Percentiles rank a stretch among this genome's conserved stretches.
Evolutionary conservation across 2,329 filamentous ascomycete species (phyloP).

Genomic region (Dactylellina drechsleri): DNA sequence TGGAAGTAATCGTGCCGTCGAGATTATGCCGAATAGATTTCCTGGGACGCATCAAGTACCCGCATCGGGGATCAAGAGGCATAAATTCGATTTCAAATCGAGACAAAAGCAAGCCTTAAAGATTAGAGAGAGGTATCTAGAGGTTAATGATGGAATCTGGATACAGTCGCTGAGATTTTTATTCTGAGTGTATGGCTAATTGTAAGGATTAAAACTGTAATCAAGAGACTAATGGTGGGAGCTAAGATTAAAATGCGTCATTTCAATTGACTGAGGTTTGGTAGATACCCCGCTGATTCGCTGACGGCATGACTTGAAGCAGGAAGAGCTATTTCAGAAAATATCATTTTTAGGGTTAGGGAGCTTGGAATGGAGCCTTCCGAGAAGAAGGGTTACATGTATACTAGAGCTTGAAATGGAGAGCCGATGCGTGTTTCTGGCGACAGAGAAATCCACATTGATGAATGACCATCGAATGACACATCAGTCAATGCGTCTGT

Average conservation of each 20-base stretch:
- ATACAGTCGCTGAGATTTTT: constrained; percentile 17
- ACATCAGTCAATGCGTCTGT: too few species aligned
- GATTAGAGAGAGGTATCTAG: constrained; percentile 31
- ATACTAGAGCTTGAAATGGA: too few species aligned
- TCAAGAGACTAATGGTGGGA: constrained; percentile 15
- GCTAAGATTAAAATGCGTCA: background rate
- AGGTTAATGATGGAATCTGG: constrained; percentile 44
- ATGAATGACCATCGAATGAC: too few species aligned
- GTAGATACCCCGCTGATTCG: too few species aligned
- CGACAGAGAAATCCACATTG: too few species aligned
- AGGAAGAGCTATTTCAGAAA: too few species aligned
- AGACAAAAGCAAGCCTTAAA: constrained; percentile 15
- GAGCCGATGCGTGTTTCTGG: too few species aligned
- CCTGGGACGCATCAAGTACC: background rate
- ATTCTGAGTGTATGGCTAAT: constrained; percentile 47
- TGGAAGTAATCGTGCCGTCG: background rate
- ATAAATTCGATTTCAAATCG: background rate
- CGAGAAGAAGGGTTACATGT: too few species aligned
- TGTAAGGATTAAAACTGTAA: constrained; percentile 20
- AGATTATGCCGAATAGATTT: background rate
- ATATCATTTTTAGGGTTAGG: background rate
- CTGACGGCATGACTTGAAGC: too few species aligned
- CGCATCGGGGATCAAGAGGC: background rate
- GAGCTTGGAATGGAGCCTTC: background rate
- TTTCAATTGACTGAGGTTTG: too few species aligned